Conservation (phyloP, 805 yeast genomes). For the Helenozyma rhizophorensis region DNA sequence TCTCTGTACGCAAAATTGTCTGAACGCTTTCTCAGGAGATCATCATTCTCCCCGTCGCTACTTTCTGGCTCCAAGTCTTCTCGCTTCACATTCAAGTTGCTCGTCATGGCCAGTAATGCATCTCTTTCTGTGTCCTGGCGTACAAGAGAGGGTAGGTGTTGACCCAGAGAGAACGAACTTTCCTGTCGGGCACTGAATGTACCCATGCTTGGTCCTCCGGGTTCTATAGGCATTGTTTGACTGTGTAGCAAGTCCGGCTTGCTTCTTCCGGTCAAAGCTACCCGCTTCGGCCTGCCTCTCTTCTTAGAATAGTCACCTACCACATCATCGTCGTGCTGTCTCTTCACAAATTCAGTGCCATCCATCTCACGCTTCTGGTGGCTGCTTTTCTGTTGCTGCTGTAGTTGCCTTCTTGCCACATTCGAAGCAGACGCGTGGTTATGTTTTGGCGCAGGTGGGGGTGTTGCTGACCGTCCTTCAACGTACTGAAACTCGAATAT, state of each 20-base stretch:
- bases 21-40: no score
- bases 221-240: conserved; percentile 32
- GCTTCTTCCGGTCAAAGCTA: conserved; percentile 15
- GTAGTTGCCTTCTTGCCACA: conserved; percentile 28
- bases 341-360: no score
- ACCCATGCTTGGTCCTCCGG: conserved; percentile 28
- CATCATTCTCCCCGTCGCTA: conserved; percentile 26
- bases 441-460: conserved; percentile 47
- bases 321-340: no score
- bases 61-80: conserved; percentile 33
- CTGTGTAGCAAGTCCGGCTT: conserved; percentile 28
- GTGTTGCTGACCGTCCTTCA: conserved; percentile 39
- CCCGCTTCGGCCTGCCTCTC: conserved; percentile 34
- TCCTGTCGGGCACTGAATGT: conserved; percentile 20
- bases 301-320: no score
- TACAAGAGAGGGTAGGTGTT: conserved; percentile 11
- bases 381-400: conserved; percentile 8
- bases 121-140: conserved; percentile 42
- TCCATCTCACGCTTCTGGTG: conserved; percentile 1
- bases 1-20: not conserved
- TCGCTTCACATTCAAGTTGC: conserved; percentile 28
- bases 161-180: conserved; percentile 4
- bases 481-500: conserved; percentile 56
- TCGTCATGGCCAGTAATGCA: conserved; percentile 31
- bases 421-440: conserved; percentile 44